A percentile compares a stretch with the other conserved stretches of the same genome.
Evolutionary conservation across 805 yeast species (phyloP).

Genomic region (Yamadazyma akitaensis): DNA sequence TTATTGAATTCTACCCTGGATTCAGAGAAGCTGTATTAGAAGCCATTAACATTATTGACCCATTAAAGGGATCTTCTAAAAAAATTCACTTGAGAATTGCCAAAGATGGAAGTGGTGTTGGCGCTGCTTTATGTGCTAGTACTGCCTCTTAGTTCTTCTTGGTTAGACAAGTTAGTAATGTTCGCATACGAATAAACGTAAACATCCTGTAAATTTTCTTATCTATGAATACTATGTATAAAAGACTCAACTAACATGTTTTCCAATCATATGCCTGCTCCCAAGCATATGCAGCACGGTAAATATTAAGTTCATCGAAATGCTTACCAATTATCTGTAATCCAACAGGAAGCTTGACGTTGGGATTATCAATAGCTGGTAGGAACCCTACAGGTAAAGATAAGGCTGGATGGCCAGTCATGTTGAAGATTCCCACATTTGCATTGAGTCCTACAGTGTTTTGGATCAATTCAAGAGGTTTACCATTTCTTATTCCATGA

Average conservation of each 20-base stretch:
- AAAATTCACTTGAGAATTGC: conserved; percentile 77
- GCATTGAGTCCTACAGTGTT: conserved; percentile 10
- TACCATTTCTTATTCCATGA: conserved; percentile 12
- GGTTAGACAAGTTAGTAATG: background rate
- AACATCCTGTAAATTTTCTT: background rate
- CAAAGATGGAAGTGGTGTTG: conserved; percentile 95
- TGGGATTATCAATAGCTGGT: too few species aligned
- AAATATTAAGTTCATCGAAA: too few species aligned
- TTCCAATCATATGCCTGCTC: too few species aligned
- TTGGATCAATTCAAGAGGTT: conserved; percentile 8
- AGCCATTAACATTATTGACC: conserved; percentile 65
- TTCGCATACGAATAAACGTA: background rate
- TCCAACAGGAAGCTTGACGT: conserved; percentile 1
- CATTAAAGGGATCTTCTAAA: conserved; percentile 73
- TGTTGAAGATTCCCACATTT: conserved; percentile 4
- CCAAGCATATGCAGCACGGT: too few species aligned
- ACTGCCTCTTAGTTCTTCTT: conserved; percentile 13
- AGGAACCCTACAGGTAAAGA: conserved; percentile 1
- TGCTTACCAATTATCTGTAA: too few species aligned
- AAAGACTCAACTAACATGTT: background rate
- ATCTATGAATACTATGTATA: too few species aligned
- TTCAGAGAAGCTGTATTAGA: conserved; percentile 77
- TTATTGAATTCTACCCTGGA: conserved; percentile 90
- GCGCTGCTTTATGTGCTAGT: conserved; percentile 91
- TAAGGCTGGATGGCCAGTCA: too few species aligned